phyloP scores from a whole-genome alignment of 208 protist genomes.

The Acanthamoeba lenticulata region DNA sequence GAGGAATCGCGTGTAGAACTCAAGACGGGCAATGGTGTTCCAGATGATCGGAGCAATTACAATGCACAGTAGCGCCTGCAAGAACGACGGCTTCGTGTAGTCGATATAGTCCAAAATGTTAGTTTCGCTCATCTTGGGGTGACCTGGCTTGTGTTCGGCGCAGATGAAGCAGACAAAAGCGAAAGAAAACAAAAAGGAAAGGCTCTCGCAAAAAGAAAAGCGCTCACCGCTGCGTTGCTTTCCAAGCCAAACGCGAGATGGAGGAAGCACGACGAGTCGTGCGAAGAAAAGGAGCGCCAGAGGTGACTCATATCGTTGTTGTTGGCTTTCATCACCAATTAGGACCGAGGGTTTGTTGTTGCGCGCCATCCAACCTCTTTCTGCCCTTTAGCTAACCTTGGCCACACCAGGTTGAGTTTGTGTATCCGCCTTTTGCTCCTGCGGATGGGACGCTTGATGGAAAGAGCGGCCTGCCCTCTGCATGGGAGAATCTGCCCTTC shows the following conservation, averaged over 20 bases:
- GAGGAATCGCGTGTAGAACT: slow-evolving; percentile 90
- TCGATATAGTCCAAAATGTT: slow-evolving; percentile 25
- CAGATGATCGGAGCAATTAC: slow-evolving; percentile 88
- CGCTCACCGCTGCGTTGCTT: too few species aligned
- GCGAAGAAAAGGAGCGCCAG: not conserved
- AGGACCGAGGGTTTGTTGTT: slow-evolving; percentile 22
- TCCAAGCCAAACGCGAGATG: too few species aligned
- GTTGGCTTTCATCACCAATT: slow-evolving; percentile 49
- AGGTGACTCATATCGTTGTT: slow-evolving; percentile 53
- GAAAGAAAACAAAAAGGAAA: not conserved
- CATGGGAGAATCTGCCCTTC: slow-evolving; percentile 55
- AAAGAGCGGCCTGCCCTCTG: slow-evolving; percentile 14
- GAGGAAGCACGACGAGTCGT: not conserved
- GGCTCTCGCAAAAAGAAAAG: too few species aligned
- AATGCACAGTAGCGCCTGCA: slow-evolving; percentile 82
- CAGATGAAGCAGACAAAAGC: not conserved
- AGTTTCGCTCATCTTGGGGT: not conserved
- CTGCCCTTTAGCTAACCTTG: too few species aligned
- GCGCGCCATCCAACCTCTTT: too few species aligned
- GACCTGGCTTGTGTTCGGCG: not conserved
- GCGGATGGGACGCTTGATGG: not conserved
- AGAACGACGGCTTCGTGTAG: slow-evolving; percentile 64
- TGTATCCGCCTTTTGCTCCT: not conserved
- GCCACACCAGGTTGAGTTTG: not conserved
- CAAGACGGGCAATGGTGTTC: slow-evolving; percentile 92